Evolutionary conservation across 371 early-diverging fungal species (phyloP), one percentile per base, ranked within the genome.

Genomic region (Encephalitozoon intestinalis): DNA sequence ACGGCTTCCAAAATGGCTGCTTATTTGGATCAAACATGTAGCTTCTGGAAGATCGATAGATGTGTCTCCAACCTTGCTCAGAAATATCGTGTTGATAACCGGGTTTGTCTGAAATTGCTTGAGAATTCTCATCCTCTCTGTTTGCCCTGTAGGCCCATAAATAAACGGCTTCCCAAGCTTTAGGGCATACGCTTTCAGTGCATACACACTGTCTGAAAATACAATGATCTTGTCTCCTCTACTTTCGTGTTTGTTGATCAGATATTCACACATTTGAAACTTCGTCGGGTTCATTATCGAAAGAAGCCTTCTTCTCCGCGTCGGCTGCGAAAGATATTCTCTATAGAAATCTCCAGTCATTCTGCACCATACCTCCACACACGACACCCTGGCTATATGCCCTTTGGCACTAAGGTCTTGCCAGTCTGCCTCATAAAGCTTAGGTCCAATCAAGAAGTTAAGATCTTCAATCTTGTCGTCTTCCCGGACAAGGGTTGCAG

Each of bases 371-470:
- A 99, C 94, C 84, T 99, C 99, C 0, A 95, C 92, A 84, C 97
- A 97, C 84, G 86, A 78, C 5, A 98, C 99, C 44, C 89, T 93
- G 25, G 99, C 97, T 85, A 99, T 97, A 82, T 96, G 96, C 23
- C 98, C 98, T 77, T 91, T 89, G 39, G 88, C 89, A 44, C 96
- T 92, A 64, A 99, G 85, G 82, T 96, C 96, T 90, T 96, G 91
- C 99, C 99, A 99, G 83, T 97, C 97, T 31, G 99, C 99, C 86
- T 99, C 99, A 84, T 94, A 99, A 31, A 99, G 86, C 84, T 99
- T 99, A 31, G 99, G 99, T 5, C 99, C 99, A 81, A 99, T 97
- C 79, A 99, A 86, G 81, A 94, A 99, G 86, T 97, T 97, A 67
- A 99, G 86, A 82, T 96, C 94, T 78, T 90, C 91, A 83, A 99